A percentile compares a stretch with the other conserved stretches of the same genome.
Evolutionary conservation across 805 yeast genomes (phyloP).

Genomic region (Ogataea henricii): DNA sequence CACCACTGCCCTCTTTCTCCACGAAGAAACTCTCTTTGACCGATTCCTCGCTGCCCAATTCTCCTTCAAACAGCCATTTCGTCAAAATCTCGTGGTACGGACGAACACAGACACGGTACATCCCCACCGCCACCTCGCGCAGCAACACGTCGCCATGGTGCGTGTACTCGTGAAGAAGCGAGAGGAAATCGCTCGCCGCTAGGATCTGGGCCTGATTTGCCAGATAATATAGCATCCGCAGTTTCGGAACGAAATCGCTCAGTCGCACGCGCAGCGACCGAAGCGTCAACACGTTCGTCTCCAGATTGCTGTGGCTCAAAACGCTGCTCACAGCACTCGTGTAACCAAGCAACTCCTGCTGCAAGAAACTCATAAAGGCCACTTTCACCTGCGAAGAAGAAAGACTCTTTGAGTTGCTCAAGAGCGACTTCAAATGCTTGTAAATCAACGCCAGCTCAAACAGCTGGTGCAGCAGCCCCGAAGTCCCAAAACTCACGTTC

Average conservation of each 20-base stretch:
- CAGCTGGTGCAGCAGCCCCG: constrained; percentile 55
- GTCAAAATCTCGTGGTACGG: constrained; percentile 65
- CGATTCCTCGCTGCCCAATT: constrained; percentile 42
- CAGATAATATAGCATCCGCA: constrained; percentile 59
- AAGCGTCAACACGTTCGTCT: constrained; percentile 33
- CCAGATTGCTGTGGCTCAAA: constrained; percentile 31
- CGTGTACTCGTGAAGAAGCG: constrained; percentile 50
- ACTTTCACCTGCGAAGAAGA: constrained; percentile 55
- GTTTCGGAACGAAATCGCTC: constrained; percentile 50
- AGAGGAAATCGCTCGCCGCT: constrained; percentile 54
- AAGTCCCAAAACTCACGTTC: constrained; percentile 54
- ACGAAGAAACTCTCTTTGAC: constrained; percentile 65
- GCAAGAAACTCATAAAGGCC: constrained; percentile 55
- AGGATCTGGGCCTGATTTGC: constrained; percentile 32
- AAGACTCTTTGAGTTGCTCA: constrained; percentile 29
- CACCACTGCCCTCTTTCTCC: background rate
- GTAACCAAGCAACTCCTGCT: constrained; percentile 40
- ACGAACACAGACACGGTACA: constrained; percentile 47
- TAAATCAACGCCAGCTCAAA: constrained; percentile 76
- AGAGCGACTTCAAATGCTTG: constrained; percentile 42
- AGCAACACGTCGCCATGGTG: constrained; percentile 66
- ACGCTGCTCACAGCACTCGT: constrained; percentile 39
- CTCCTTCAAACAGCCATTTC: constrained; percentile 73
- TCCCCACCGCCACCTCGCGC: constrained; percentile 40
- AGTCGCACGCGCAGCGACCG: constrained; percentile 43